Evolutionary conservation across 2,329 filamentous ascomycete species (phyloP), one percentile per base, ranked within the genome.

Genomic region (Dothidotthia symphoricarpi): DNA sequence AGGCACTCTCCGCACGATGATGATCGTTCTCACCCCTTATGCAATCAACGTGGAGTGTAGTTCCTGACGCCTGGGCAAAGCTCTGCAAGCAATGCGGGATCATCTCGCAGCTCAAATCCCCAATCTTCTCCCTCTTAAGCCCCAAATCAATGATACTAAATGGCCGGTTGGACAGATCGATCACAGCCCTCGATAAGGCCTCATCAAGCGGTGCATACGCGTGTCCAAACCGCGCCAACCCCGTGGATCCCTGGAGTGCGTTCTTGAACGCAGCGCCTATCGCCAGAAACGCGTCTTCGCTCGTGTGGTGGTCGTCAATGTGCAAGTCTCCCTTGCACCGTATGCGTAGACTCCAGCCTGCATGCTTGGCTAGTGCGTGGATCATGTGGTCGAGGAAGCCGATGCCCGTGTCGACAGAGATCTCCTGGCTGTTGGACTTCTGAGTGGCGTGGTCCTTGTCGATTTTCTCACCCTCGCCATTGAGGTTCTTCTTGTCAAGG

Each of bases 371-470:
- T 38, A 97, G 78, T 5, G 93, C 93, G 70, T 98, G 93, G 34
- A 97, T 78, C 91, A 98, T 97, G 75, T 98, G 93, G 73, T 98
- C 93, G 39, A 98, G 77, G 71, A 98, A 98, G 43, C 93, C 93
- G 68, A 98, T 95, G 50, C 93, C 93, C 0, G 91, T 95, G 75
- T 88, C 83, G 52, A 97, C 77, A 62, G 81, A 81, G 64, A 97
- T 96, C 44, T 81, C 82, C 69, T 97, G 93, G 28, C 83, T 86
- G 53, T 85, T 82, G 54, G 86, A 91, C 49, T 82, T 75, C 70
- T 98, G 91, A 1, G 84, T 83, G 19, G 93, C 91, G 66, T 98
- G 93, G 39, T 76, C 75, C 43, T 79, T 79, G 36, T 68, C 63
- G 16, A 55, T 34, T 34, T 57, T 57, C 28, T 57, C 51, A 34